Conservation (phyloP, 202 grass and related monocot genomes). For the Cymbopogon flexuosus region DNA sequence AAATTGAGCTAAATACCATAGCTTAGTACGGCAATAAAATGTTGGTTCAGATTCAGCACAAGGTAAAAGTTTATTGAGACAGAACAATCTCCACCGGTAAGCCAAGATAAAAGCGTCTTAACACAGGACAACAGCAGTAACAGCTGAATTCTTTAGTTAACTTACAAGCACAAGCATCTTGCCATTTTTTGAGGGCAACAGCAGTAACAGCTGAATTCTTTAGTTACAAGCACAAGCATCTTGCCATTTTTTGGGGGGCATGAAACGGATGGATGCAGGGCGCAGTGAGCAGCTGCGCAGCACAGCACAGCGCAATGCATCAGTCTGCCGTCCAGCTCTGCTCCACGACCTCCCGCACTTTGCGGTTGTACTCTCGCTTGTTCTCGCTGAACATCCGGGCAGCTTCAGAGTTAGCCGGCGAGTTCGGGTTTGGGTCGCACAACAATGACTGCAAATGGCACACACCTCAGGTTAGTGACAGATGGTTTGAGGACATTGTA, state of each 20-base stretch:
- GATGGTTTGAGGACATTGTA: neutral
- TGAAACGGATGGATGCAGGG: neutral
- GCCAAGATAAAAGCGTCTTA: constrained; percentile 12
- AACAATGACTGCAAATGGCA: constrained; percentile 62
- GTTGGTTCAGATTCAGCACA: neutral
- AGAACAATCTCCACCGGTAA: neutral
- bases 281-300: neutral
- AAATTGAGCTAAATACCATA: neutral
- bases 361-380: constrained; percentile 75
- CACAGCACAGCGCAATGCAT: neutral
- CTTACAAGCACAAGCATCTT: constrained; percentile 25
- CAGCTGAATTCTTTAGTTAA: constrained; percentile 8
- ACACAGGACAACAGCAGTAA: neutral
- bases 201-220: constrained; percentile 18
- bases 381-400: constrained; percentile 88
- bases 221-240: constrained; percentile 28
- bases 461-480: neutral
- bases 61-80: neutral
- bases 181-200: neutral
- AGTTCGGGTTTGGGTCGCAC: constrained; percentile 81
- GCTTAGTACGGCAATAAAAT: neutral
- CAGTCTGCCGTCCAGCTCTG: constrained; percentile 89
- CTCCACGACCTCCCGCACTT: constrained; percentile 76
- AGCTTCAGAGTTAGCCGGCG: constrained; percentile 79
- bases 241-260: neutral